Conservation (phyloP, 345 rosid species). For the Melaleuca alternifolia region DNA sequence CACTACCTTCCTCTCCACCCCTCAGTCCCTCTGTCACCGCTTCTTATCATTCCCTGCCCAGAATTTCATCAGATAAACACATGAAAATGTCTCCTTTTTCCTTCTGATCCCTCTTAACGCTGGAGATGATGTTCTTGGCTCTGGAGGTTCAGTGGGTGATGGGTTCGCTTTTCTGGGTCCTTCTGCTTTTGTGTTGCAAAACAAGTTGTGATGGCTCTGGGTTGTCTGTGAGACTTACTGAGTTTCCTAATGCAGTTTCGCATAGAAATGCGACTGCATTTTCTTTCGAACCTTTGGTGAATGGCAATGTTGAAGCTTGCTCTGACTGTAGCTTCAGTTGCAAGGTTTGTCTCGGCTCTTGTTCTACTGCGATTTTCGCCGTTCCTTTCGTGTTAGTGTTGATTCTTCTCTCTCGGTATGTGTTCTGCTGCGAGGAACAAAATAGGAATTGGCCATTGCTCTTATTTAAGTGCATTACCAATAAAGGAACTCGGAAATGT, state of each 20-base stretch:
- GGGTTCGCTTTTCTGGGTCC: neutral
- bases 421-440: neutral
- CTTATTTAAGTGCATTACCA: neutral
- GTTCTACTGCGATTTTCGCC: neutral
- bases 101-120: neutral
- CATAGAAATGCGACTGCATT: constrained; percentile 54
- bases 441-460: neutral
- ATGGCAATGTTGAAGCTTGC: constrained; percentile 37
- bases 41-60: neutral
- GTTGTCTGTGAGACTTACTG: neutral
- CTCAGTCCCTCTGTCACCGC: neutral
- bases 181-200: neutral
- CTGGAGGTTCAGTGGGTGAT: constrained; percentile 15
- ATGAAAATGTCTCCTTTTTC: neutral
- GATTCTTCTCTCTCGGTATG: neutral
- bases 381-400: neutral
- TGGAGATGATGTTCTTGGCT: neutral
- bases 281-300: constrained; percentile 44
- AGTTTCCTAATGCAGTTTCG: constrained; percentile 23
- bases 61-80: neutral
- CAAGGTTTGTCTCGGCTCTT: constrained; percentile 41
- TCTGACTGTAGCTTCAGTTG: constrained; percentile 47
- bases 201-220: neutral
- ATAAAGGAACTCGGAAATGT: neutral
- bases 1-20: neutral